A percentile compares a stretch with the other conserved stretches of the same genome.
These are phyloP conservation scores for Tylopilus rubrobrunneus DNA, from an alignment of 768 basidiomycete species.

Conservation along the genomic window DNA sequence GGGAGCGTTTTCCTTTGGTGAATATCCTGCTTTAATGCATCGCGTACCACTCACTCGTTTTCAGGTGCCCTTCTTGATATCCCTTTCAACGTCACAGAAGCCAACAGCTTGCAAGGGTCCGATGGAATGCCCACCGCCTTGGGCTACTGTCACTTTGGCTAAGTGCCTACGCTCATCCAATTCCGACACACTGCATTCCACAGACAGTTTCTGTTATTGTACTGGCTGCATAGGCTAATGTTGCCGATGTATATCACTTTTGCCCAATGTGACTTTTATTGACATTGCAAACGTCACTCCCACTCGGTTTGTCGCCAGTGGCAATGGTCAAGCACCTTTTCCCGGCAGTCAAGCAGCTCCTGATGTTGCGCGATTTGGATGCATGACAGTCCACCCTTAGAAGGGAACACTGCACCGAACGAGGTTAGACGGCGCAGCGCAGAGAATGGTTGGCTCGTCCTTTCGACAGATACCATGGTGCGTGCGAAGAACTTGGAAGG, in stretches of 20 bases:
- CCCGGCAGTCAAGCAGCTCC: constrained; percentile 43
- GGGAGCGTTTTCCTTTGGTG: constrained; percentile 60
- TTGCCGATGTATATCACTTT: constrained; percentile 14
- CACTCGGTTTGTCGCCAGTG: neutral
- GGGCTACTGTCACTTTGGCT: constrained; percentile 38
- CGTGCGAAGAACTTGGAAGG: constrained; percentile 8
- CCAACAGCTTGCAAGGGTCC: constrained; percentile 45
- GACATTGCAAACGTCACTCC: neutral
- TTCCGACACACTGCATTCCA: constrained; percentile 14
- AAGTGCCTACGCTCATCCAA: neutral
- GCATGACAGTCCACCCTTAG: constrained; percentile 48
- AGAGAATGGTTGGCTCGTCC: constrained; percentile 77
- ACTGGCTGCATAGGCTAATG: constrained; percentile 15
- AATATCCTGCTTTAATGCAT: constrained; percentile 7
- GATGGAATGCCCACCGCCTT: constrained; percentile 39
- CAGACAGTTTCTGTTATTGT: constrained; percentile 11
- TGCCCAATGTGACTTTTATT: constrained; percentile 8
- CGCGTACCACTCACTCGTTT: constrained; percentile 7
- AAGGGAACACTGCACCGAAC: constrained; percentile 44
- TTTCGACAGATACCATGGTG: constrained; percentile 82
- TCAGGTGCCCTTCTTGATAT: constrained; percentile 38
- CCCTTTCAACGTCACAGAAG: constrained; percentile 49
- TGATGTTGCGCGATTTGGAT: constrained; percentile 53
- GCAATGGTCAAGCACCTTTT: constrained; percentile 49
- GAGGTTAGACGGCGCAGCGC: constrained; percentile 64